Base-by-base conservation (phyloP, 805 yeast genomes). In the Ogataea corticis region DNA sequence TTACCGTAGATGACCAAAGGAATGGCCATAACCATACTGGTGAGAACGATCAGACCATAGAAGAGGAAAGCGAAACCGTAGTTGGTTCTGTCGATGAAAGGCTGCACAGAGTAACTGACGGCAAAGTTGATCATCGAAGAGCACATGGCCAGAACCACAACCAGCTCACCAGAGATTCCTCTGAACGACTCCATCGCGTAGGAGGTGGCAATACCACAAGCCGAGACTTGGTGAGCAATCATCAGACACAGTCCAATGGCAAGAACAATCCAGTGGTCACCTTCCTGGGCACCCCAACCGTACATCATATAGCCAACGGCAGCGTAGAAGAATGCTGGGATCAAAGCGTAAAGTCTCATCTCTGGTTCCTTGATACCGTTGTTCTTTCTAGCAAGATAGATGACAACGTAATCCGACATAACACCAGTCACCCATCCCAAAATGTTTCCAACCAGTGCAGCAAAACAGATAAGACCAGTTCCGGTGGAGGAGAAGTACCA, bases 291-390 rank as follows among this genome's bases (percentile, higher is more conserved):
- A 5, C 49, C 51, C 53, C 53, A 49, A 3, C 51, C 53, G 31
- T 49, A 49, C 53, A 49, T 43, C 53, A 47, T 47, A 31, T 47
- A 48, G 7, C 49, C 52, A 14, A 25, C 41, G 3, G 41, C 38
- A 31, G 46, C 52, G 37, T 45, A 48, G 19, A 33, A 15, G 31
- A 41, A 48, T 9, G 73, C 70, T 9, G 65, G 49, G 11, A 61
- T 38, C 70, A 72, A 66, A 25, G 73, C 66, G 58, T 65, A 71
- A 23, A 72, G 58, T 52, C 77, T 58, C 58, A 65, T 66, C 47
- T 73, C 77, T 3, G 77, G 74, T 50, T 72, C 77, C 41, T 69
- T 56, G 7, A 71, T 51, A 16, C 77, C 77, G 16, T 65, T 58
- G 50, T 72, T 72, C 37, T 68, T 58, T 44, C 63, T 61, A 4